Conservation (phyloP, 2,329 filamentous ascomycete genomes). For the Triangularia setosa region DNA sequence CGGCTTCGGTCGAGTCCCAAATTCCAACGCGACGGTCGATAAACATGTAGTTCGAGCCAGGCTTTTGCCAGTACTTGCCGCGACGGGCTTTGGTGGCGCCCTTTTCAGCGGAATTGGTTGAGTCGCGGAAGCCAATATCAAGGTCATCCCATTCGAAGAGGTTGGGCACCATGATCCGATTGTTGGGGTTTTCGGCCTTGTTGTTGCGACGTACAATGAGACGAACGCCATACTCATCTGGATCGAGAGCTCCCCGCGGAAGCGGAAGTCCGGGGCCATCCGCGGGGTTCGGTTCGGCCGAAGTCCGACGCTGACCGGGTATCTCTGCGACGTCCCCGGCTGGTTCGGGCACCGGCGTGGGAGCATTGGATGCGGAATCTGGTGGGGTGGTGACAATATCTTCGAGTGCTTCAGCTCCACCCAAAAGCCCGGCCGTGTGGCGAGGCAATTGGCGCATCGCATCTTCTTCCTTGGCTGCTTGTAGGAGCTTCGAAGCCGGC, state of each 20-base stretch:
- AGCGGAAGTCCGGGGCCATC: conserved; percentile 29
- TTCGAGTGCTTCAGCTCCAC: conserved; percentile 30
- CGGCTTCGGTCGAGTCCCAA: conserved; percentile 49
- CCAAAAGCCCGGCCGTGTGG: conserved; percentile 39
- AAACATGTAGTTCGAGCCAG: conserved; percentile 52
- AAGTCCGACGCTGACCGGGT: conserved; percentile 16
- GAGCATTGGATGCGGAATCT: conserved; percentile 25
- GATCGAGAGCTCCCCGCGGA: conserved; percentile 40
- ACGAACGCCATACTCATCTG: conserved; percentile 51
- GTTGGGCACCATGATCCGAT: conserved; percentile 51
- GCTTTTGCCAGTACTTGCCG: conserved; percentile 51
- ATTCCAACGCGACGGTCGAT: conserved; percentile 51
- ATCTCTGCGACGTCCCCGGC: conserved; percentile 21
- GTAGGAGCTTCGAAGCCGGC: conserved; percentile 45
- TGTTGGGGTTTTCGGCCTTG: conserved; percentile 40
- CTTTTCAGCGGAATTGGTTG: conserved; percentile 52
- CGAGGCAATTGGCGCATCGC: conserved; percentile 33
- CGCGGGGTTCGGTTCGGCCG: conserved; percentile 28
- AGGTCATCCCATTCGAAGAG: conserved; percentile 46
- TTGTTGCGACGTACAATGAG: conserved; percentile 39
- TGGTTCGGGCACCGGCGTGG: conserved; percentile 22
- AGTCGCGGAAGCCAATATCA: conserved; percentile 59
- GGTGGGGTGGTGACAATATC: conserved; percentile 26
- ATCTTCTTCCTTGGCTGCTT: conserved; percentile 31
- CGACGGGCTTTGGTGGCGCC: conserved; percentile 50